phyloP scores from a whole-genome alignment of 176 grass and related monocot species.

The Dactylis glomerata region DNA sequence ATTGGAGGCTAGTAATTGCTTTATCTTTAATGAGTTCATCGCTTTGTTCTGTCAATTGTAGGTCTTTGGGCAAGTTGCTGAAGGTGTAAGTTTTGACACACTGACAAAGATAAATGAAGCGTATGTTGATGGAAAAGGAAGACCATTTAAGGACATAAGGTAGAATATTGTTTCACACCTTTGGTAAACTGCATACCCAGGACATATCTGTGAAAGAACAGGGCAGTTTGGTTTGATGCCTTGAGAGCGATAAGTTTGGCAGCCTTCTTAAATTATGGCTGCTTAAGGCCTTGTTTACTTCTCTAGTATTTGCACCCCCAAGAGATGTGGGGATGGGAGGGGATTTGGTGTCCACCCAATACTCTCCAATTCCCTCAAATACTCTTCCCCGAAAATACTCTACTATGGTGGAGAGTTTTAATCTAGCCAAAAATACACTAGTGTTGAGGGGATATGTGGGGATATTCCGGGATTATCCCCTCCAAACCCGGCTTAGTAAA shows the following conservation, averaged over 20 bases:
- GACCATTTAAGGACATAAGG: constrained; percentile 97
- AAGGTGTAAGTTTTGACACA: constrained; percentile 83
- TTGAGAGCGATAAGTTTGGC: not conserved
- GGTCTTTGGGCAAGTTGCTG: constrained; percentile 88
- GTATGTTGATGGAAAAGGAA: constrained; percentile 82
- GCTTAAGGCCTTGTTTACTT: too few relatives aligned
- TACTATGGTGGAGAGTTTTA: too few relatives aligned
- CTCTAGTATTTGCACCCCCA: too few relatives aligned
- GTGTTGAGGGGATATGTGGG: too few relatives aligned
- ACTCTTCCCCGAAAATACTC: too few relatives aligned
- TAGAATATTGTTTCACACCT: constrained; percentile 12
- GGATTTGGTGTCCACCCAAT: too few relatives aligned
- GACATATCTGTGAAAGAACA: not conserved
- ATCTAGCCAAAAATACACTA: too few relatives aligned
- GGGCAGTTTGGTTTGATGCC: not conserved
- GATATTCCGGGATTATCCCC: too few relatives aligned
- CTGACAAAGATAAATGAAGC: constrained; percentile 96
- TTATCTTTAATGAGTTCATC: not conserved
- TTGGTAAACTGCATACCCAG: constrained; percentile 19
- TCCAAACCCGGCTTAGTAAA: too few relatives aligned
- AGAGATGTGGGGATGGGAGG: too few relatives aligned
- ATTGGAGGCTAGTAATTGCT: not conserved
- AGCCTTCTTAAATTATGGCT: not conserved
- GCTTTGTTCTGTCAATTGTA: constrained; percentile 26
- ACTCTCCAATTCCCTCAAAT: too few relatives aligned